Evolutionary conservation across 495 filamentous ascomycete species (phyloP), one percentile per base, ranked within the genome.

Genomic region (Ramalina intermedia): DNA sequence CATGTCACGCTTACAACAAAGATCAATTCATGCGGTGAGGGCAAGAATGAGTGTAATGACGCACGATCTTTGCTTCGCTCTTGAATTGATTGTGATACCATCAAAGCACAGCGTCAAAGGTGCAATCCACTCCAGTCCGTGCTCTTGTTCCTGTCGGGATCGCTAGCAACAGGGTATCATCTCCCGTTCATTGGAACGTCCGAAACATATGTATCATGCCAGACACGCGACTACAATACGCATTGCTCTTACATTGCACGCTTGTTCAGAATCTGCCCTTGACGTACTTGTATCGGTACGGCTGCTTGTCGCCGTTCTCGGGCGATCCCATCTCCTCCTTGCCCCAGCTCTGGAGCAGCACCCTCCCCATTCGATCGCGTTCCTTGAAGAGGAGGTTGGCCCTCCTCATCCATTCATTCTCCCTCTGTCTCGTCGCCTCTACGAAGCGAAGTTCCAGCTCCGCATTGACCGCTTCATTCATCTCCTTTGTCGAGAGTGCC

Each of bases 301-400:
- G 64, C 51, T 75, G 71, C 6, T 62, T 63, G 36, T 54, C 53
- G 44, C 61, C 63, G 0, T 57, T 46, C 16, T 48, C 21, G 37
- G 35, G 21, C 41, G 29, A n/a, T 20, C 64, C 67, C 48, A 69
- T 39, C 37, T 75, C 72, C 47, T 74, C 70, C 55, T 70, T 69
- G 1, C 71, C 71, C 71, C 70, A 73, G 3, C 49, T 56, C 64
- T 59, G 64, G 63, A 75, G 60, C 47, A 75, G 60, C 13, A 66
- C 71, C 46, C 67, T 72, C 13, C 67, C 69, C 68, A 76, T 69
- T 39, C 66, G 70, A 27, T 72, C 73, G 35, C 74, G 64, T 48
- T 82, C 77, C 51, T 69, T 69, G 40, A 82, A 74, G 7, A 76
- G 54, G 6, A 78, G 51, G 41, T 76, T 66, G 11, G 71, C 59